Percentiles rank a stretch among this genome's conserved stretches.
Evolutionary conservation across 169 alveolate genomes (phyloP).

Genomic region (Eimeria zaria): DNA sequence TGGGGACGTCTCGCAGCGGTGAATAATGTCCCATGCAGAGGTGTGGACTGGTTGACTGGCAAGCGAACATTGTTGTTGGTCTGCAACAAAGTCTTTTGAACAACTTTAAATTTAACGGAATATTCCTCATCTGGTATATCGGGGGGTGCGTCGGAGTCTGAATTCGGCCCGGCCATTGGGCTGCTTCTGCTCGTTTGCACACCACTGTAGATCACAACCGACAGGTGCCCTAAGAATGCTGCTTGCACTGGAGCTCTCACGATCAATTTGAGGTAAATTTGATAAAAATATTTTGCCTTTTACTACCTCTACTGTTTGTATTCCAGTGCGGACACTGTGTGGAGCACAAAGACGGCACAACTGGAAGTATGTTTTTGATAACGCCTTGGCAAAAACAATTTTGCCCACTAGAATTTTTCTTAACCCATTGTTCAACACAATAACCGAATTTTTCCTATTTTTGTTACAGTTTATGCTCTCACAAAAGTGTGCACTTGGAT

Average conservation of each 20-base stretch:
- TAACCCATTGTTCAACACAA: too few species aligned
- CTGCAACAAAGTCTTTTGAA: background rate
- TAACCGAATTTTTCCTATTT: too few species aligned
- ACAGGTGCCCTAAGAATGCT: too few species aligned
- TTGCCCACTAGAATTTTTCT: too few species aligned
- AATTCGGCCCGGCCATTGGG: slow-evolving; percentile 40
- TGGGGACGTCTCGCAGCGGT: background rate
- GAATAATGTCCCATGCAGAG: background rate
- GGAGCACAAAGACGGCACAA: too few species aligned
- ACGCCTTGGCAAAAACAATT: too few species aligned
- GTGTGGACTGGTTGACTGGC: background rate
- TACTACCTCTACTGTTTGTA: too few species aligned
- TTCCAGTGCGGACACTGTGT: too few species aligned
- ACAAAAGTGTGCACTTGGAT: background rate
- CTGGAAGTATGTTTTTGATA: too few species aligned
- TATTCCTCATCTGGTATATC: background rate
- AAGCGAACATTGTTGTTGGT: background rate
- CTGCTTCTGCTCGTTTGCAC: background rate
- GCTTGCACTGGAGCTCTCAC: background rate
- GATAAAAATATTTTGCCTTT: too few species aligned
- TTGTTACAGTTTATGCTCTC: background rate
- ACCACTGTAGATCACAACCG: background rate
- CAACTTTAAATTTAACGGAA: too few species aligned
- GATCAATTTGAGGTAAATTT: background rate
- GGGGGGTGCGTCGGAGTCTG: slow-evolving; percentile 68